Conservation (phyloP, 73 alveolate species). For the Urostyla sp. region DNA sequence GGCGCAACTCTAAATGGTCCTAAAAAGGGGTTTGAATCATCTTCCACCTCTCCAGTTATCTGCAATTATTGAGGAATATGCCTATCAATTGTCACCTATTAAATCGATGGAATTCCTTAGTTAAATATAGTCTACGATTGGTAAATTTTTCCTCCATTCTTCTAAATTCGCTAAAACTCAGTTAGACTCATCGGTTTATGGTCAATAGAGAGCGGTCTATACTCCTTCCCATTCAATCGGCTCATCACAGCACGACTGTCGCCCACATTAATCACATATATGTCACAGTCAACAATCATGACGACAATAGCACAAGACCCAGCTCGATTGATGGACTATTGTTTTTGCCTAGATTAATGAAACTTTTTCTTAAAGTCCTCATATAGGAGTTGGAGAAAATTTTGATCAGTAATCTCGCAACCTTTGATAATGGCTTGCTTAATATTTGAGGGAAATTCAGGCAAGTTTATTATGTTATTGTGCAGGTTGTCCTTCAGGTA, state of each 20-base stretch:
- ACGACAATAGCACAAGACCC: slow-evolving; percentile 94
- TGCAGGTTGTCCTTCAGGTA: slow-evolving; percentile 84
- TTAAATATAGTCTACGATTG: slow-evolving; percentile 47
- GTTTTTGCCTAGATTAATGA: slow-evolving; percentile 27
- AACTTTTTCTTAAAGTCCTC: slow-evolving; percentile 49
- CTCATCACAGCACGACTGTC: slow-evolving; percentile 94
- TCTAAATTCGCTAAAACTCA: slow-evolving; percentile 29
- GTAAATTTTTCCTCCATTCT: slow-evolving; percentile 58
- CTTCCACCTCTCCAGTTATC: slow-evolving; percentile 32
- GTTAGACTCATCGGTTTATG: slow-evolving; percentile 58
- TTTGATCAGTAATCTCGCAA: slow-evolving; percentile 54
- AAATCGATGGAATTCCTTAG: slow-evolving; percentile 50
- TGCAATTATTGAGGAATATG: not conserved
- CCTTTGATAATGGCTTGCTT: slow-evolving; percentile 71
- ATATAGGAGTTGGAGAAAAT: slow-evolving; percentile 15
- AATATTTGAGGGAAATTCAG: slow-evolving; percentile 73
- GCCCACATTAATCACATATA: slow-evolving; percentile 86
- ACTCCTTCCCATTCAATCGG: slow-evolving; percentile 74
- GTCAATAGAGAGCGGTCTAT: slow-evolving; percentile 47
- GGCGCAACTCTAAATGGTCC: slow-evolving; percentile 90
- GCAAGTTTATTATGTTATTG: slow-evolving; percentile 69
- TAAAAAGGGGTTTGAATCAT: slow-evolving; percentile 57
- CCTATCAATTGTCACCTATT: slow-evolving; percentile 24
- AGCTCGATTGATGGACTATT: slow-evolving; percentile 63
- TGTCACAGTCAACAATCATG: slow-evolving; percentile 80